Evolutionary conservation across 2,329 filamentous ascomycete species (phyloP), one percentile per base, ranked within the genome.

Genomic region (Magnaporthiopsis rhizophila): DNA sequence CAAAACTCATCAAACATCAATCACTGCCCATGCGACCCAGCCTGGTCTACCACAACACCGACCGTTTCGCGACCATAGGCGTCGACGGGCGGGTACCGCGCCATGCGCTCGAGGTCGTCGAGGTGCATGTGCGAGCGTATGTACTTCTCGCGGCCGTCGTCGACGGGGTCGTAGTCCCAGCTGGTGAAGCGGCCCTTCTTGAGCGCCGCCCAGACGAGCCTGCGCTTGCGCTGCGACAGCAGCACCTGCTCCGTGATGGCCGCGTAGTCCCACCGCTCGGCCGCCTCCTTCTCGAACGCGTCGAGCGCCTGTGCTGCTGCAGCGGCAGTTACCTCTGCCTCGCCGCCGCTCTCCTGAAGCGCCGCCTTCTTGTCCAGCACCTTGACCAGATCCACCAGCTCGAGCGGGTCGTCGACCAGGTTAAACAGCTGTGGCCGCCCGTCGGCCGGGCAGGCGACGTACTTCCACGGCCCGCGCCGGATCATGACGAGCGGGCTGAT

Each of bases 401-500:
- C 92, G 45, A 86, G 77, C 0, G 92, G 91, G 71, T 97, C 93
- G 26, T 80, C 76, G 59, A 81, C 80, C 8, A 97, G 81, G 76
- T 97, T 90, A 81, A 87, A 97, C 15, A 97, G 84, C 78, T 95
- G 91, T 36, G 90, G 88, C 45, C 45, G 7, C 38, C 89, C 88
- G 72, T 97, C 93, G 28, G 88, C 88, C 8, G 92, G 87, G 71
- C 92, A 97, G 67, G 86, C 92, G 68, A 95, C 87, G 75, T 92
- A 97, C 80, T 97, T 97, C 91, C 91, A 97, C 60, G 84, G 82
- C 11, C 91, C 91, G 64, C 92, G 88, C 65, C 90, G 88, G 72
- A 97, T 97, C 93, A 97, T 97, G 82, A 96, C 91, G 65, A 96
- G 85, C 1, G 93, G 93, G 5, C 90, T 88, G 64, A 96, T 82